A percentile compares a stretch with the other conserved stretches of the same genome.
These are phyloP conservation scores for Penicillium olsonii DNA, from an alignment of 2,329 filamentous ascomycete species.

Conservation along the genomic window DNA sequence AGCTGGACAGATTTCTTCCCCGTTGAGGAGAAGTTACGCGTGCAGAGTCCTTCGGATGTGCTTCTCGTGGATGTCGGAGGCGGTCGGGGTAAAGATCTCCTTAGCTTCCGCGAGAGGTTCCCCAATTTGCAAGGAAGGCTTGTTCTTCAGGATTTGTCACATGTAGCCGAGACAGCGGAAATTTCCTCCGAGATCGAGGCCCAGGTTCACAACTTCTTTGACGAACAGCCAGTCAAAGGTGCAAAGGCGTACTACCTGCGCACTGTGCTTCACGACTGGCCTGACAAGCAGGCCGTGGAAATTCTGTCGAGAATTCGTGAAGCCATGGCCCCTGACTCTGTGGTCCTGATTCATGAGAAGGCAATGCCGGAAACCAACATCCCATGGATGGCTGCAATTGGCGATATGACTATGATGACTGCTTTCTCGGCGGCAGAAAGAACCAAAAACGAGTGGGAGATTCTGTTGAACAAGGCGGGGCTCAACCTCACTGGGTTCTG, in stretches of 20 bases:
- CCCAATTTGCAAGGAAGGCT: slow-evolving; percentile 5
- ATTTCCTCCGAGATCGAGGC: slow-evolving; percentile 8
- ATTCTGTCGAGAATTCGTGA: neutral
- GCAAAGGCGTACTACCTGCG: slow-evolving; percentile 31
- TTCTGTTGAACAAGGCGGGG: too few species aligned
- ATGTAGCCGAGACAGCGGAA: slow-evolving; percentile 7
- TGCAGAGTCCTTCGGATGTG: slow-evolving; percentile 4
- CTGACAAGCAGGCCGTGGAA: slow-evolving; percentile 23
- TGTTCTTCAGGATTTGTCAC: slow-evolving; percentile 17
- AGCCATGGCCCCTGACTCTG: neutral
- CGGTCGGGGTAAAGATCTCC: slow-evolving; percentile 23
- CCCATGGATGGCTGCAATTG: slow-evolving; percentile 6
- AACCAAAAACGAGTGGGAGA: slow-evolving; percentile 2
- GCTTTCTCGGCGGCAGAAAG: slow-evolving; percentile 3
- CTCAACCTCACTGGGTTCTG: too few species aligned
- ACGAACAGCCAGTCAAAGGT: slow-evolving; percentile 19
- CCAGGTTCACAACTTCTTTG: slow-evolving; percentile 21
- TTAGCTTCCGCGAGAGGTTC: slow-evolving; percentile 10
- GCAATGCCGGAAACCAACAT: slow-evolving; percentile 5
- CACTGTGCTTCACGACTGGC: slow-evolving; percentile 28
- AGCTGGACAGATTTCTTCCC: neutral
- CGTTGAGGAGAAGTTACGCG: neutral
- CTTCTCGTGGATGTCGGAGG: slow-evolving; percentile 28
- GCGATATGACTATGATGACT: slow-evolving; percentile 10
- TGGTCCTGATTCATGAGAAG: slow-evolving; percentile 4